Conservation (phyloP, 192 early-diverging fungal genomes). For the Coemansia sp. region DNA sequence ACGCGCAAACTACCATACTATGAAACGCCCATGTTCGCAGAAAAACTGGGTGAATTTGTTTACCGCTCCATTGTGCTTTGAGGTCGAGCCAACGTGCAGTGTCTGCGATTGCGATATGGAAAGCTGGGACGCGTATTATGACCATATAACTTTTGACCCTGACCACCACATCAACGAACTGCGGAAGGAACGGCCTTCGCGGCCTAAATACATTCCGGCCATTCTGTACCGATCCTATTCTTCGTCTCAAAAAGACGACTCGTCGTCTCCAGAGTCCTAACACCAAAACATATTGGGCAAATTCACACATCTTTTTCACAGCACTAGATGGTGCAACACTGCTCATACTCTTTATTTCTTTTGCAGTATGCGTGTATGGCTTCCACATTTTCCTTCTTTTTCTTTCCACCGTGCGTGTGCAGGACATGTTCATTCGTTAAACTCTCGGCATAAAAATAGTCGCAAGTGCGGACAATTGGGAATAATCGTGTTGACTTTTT, state of each 20-base stretch:
- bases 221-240: constrained; percentile 12
- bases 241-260: background rate
- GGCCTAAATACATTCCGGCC: constrained; percentile 8
- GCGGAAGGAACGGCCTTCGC: constrained; percentile 1
- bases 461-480: background rate
- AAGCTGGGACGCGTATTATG: constrained; percentile 45
- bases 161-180: constrained; percentile 14
- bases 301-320: background rate
- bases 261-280: constrained; percentile 4
- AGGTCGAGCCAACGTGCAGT: constrained; percentile 30
- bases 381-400: background rate
- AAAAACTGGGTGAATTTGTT: constrained; percentile 20
- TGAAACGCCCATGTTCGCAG: background rate
- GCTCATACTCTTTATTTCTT: background rate
- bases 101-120: constrained; percentile 32
- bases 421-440: background rate
- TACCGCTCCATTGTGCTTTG: constrained; percentile 4
- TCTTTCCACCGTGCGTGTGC: background rate
- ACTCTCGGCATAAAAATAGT: background rate
- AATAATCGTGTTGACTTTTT: background rate
- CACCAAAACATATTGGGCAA: background rate
- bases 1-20: background rate
- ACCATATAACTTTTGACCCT: constrained; percentile 46
- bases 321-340: background rate
- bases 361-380: background rate